phyloP scores from a whole-genome alignment of 768 basidiomycete genomes.

The Boletus speciosus region DNA sequence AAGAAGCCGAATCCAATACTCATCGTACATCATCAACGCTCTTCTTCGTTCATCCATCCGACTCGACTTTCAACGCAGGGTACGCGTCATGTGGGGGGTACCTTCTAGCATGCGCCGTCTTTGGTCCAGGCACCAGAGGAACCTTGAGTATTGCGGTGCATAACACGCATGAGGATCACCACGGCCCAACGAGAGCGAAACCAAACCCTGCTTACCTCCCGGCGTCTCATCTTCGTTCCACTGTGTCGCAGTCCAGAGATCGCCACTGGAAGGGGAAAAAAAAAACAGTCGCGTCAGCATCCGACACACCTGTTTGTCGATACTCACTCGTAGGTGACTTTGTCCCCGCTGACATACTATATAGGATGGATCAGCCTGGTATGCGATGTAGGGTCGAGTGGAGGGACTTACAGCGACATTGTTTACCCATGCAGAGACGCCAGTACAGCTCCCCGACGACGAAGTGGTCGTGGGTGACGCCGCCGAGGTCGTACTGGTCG shows the following conservation, averaged over 20 bases:
- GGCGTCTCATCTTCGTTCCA: constrained; percentile 42
- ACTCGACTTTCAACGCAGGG: too few species aligned
- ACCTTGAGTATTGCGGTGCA: constrained; percentile 29
- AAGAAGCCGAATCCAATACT: too few species aligned
- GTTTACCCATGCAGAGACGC: constrained; percentile 42
- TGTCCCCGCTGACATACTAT: neutral
- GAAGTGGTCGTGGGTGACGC: constrained; percentile 21
- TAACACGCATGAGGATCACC: neutral
- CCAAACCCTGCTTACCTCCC: constrained; percentile 19
- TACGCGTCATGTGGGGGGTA: too few species aligned
- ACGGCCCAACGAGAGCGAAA: neutral
- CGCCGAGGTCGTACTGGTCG: neutral
- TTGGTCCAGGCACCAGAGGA: constrained; percentile 55
- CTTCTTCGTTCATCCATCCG: too few species aligned
- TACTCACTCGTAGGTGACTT: too few species aligned
- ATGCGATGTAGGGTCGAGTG: neutral
- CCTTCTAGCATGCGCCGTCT: constrained; percentile 43
- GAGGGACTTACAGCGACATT: constrained; percentile 34
- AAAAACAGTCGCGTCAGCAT: too few species aligned
- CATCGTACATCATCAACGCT: too few species aligned
- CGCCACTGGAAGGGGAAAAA: constrained; percentile 30
- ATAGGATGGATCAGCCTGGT: neutral
- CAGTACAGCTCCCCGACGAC: constrained; percentile 36
- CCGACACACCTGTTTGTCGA: too few species aligned
- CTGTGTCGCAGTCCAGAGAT: constrained; percentile 47